Percentiles rank a stretch among this genome's conserved stretches.
Evolutionary conservation across 345 rosid genomes (phyloP).

Genomic region (Bruguiera parviflora): DNA sequence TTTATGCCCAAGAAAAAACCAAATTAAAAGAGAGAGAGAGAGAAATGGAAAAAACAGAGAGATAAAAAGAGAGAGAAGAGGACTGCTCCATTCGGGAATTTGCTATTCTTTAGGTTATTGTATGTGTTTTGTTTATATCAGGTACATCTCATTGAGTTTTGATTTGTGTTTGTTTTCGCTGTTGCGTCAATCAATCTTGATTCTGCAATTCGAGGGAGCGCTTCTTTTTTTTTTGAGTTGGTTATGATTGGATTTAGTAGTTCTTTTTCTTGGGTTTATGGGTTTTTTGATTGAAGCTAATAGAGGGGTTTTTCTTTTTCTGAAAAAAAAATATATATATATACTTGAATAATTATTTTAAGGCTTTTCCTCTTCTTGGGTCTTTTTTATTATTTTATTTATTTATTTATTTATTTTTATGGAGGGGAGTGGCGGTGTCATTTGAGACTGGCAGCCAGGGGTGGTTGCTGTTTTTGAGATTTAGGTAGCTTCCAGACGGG

Average conservation of each 20-base stretch:
- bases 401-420: no score
- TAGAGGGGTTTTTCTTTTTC: no score
- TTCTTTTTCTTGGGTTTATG: background rate
- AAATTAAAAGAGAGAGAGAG: no score
- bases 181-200: slow-evolving; percentile 1
- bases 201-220: background rate
- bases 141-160: background rate
- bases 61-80: background rate
- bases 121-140: background rate
- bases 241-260: background rate
- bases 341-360: background rate
- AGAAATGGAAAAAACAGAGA: no score
- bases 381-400: slow-evolving; percentile 5
- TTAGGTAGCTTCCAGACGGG: slow-evolving; percentile 22
- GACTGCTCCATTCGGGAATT: background rate
- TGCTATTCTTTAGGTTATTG: background rate
- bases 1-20: no score
- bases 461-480: no score
- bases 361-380: background rate
- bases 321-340: no score
- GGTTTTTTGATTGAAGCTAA: no score
- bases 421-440: background rate
- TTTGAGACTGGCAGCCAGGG: no score
- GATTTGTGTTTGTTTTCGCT: background rate
- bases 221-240: background rate